Evolutionary conservation across 2,329 filamentous ascomycete genomes (phyloP), one percentile per base, ranked within the genome.

Genomic region (Stachybotrys echinatus): DNA sequence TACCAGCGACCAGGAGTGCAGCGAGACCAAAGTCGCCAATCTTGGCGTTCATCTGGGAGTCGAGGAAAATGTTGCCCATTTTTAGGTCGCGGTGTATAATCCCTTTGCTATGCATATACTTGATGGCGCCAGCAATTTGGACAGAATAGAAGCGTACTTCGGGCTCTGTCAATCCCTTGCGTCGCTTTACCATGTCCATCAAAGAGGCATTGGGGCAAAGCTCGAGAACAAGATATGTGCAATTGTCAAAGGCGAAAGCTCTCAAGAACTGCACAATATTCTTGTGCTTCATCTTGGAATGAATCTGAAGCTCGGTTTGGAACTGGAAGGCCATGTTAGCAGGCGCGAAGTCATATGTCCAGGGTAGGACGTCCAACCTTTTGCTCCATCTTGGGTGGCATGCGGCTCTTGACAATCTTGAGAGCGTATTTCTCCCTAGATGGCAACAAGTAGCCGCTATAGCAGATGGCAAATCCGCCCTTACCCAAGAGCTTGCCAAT

Each of bases 61-160:
- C 94, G 48, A 99, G 77, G 62, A 99, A 99, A 58, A 99, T 86
- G 66, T 99, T 99, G 45, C 94, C 95, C 77, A 96, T 97, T 72
- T 99, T 99, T 59, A 99, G 72, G 69, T 99, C 94, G 46, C 94
- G 84, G 69, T 99, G 94, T 46, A 97, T 96, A 54, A 99, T 95
- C 56, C 92, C 94, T 65, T 95, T 88, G 62, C 85, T 85, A 68
- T 99, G 95, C 76, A 99, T 88, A 65, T 99, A 99, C 70, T 97
- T 97, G 70, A 99, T 92, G 37, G 94, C 94, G 34, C 94, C 94
- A 57, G 92, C 90, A 52, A 96, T 91, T 69, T 99, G 94, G 39
- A 99, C 84, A 53, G 94, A 87, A 67, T 96, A 96, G 60, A 92
- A 90, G 55, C 94, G 83, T 45, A 96, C 91, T 70, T 99, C 94